Conservation (phyloP, 768 basidiomycete species). For the Leccinum olivaceopallidum region DNA sequence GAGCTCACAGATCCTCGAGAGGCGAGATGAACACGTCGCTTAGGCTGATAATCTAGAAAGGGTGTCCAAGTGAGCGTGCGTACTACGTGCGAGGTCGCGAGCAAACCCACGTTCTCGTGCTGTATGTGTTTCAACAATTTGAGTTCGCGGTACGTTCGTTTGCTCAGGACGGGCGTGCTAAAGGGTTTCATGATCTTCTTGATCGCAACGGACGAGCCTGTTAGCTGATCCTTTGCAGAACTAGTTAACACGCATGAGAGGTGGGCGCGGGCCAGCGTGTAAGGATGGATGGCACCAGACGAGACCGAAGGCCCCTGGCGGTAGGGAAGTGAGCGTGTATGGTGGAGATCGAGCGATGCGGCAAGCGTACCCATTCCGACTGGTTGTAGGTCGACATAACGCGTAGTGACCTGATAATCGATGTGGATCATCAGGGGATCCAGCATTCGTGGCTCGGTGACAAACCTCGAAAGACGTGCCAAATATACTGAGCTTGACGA, state of each 20-base stretch:
- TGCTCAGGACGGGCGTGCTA: constrained; percentile 96
- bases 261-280: background rate
- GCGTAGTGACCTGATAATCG: constrained; percentile 74
- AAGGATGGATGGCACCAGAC: constrained; percentile 68
- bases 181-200: constrained; percentile 99
- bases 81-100: background rate
- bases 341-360: constrained; percentile 9
- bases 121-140: constrained; percentile 98
- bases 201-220: constrained; percentile 92
- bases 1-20: constrained; percentile 89
- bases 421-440: constrained; percentile 22
- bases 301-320: constrained; percentile 86
- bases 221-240: constrained; percentile 94
- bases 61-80: background rate
- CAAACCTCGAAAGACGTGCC: constrained; percentile 94
- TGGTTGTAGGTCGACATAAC: constrained; percentile 98
- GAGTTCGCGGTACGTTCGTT: constrained; percentile 96
- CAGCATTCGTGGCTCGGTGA: constrained; percentile 8
- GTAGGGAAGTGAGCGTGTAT: constrained; percentile 20
- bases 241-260: constrained; percentile 41
- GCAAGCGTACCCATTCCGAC: constrained; percentile 91
- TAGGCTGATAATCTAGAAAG: constrained; percentile 88
- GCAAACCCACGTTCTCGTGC: constrained; percentile 84
- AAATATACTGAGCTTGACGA: constrained; percentile 98
- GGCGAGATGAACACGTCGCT: constrained; percentile 99